A percentile compares a stretch with the other conserved stretches of the same genome.
Evolutionary conservation across 768 basidiomycete species (phyloP).

Genomic region (Artomyces pyxidatus): DNA sequence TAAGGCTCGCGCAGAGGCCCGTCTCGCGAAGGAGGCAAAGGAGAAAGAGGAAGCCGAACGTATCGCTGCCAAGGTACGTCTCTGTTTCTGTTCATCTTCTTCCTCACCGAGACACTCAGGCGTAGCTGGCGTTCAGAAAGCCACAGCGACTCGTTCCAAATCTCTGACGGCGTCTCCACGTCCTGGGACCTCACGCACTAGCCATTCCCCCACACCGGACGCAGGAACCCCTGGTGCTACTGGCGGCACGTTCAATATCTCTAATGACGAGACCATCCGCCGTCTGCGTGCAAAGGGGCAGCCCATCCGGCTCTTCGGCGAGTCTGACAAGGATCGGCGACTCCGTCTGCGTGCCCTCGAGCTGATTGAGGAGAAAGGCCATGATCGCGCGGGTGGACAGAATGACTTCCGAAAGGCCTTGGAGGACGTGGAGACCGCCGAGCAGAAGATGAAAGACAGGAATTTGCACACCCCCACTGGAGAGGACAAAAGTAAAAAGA

Average conservation of each 20-base stretch:
- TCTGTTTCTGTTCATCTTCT: constrained; percentile 9
- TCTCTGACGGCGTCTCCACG: constrained; percentile 17
- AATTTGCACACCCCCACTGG: constrained; percentile 25
- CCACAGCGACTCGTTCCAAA: constrained; percentile 3
- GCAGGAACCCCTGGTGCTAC: constrained; percentile 27
- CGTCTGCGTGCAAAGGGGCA: constrained; percentile 88
- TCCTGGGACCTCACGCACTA: constrained; percentile 15
- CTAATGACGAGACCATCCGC: constrained; percentile 86
- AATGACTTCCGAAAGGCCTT: constrained; percentile 92
- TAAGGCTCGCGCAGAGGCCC: constrained; percentile 13
- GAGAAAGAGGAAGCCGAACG: constrained; percentile 8
- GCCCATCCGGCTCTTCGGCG: constrained; percentile 91
- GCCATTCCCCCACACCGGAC: constrained; percentile 36
- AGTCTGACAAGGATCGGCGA: constrained; percentile 89
- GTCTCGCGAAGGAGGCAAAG: constrained; percentile 10
- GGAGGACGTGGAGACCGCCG: constrained; percentile 79
- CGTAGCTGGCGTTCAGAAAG: constrained; percentile 16
- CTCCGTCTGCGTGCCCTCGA: constrained; percentile 88
- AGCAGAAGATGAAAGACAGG: constrained; percentile 55
- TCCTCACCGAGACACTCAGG: constrained; percentile 4
- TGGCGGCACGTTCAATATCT: constrained; percentile 63
- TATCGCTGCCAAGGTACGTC: constrained; percentile 26
- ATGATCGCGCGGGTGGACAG: constrained; percentile 73
- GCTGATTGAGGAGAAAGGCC: constrained; percentile 86
- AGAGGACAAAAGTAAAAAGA: constrained; percentile 54